Conservation (phyloP, 768 basidiomycete genomes). For the Trametes villosa region DNA sequence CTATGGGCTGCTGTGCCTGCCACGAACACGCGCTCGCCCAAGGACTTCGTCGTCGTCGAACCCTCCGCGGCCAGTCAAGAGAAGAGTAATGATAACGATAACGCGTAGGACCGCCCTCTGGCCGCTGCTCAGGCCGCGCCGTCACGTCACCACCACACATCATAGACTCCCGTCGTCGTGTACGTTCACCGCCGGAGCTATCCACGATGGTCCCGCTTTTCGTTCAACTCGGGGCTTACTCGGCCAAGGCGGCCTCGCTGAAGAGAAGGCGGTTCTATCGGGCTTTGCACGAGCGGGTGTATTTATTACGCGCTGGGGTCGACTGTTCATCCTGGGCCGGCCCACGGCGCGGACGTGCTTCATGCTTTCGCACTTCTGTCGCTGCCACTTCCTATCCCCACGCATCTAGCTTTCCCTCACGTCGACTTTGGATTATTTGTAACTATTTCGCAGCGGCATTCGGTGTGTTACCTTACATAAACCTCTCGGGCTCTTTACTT, state of each 20-base stretch:
- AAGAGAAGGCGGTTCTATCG: slow-evolving; percentile 3
- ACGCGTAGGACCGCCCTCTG: slow-evolving; percentile 11
- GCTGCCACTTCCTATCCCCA: slow-evolving; percentile 6
- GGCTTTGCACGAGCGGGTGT: slow-evolving; percentile 11
- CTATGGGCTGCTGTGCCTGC: slow-evolving; percentile 34
- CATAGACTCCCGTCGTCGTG: slow-evolving; percentile 17
- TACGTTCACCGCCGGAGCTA: slow-evolving; percentile 16
- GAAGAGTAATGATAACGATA: slow-evolving; percentile 23
- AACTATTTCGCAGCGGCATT: slow-evolving; percentile 8
- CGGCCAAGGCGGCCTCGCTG: slow-evolving; percentile 1
- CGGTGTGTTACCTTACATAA: slow-evolving; percentile 12
- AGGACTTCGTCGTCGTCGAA: slow-evolving; percentile 35
- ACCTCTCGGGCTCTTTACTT: not conserved
- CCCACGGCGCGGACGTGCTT: slow-evolving; percentile 9
- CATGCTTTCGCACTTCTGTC: slow-evolving; percentile 6
- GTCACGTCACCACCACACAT: slow-evolving; percentile 13
- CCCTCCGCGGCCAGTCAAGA: slow-evolving; percentile 1
- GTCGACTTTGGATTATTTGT: slow-evolving; percentile 15
- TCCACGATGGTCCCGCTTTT: not conserved
- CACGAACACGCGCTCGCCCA: slow-evolving; percentile 30
- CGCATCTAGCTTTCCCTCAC: not conserved
- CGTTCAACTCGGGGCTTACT: not conserved
- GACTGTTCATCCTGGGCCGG: slow-evolving; percentile 2
- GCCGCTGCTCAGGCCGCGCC: slow-evolving; percentile 16
- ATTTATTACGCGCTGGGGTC: slow-evolving; percentile 14